A percentile compares a stretch with the other conserved stretches of the same genome.
Conservation (phyloP, 495 filamentous ascomycete species). For the Massariosphaeria phaeospora region DNA sequence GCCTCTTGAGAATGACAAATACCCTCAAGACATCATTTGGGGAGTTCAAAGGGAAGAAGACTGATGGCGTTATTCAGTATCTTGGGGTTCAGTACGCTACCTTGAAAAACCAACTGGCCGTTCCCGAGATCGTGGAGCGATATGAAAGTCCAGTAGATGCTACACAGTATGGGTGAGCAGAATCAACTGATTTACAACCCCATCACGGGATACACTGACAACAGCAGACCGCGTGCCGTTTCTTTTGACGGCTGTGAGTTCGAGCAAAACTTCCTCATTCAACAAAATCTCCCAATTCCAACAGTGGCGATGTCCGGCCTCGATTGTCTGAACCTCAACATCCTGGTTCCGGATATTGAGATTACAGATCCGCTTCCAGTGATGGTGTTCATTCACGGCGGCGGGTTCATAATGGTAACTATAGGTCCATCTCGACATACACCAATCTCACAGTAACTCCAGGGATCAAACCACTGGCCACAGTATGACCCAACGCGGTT, state of each 20-base stretch:
- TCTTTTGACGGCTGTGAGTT: slow-evolving; percentile 13
- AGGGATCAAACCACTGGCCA: slow-evolving; percentile 44
- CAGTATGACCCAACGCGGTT: slow-evolving; percentile 41
- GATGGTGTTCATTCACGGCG: slow-evolving; percentile 36
- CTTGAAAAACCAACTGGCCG: slow-evolving; percentile 29
- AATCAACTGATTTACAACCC: too few relatives aligned
- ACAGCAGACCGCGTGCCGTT: slow-evolving; percentile 6
- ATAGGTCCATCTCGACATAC: too few relatives aligned
- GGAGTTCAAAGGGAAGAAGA: slow-evolving; percentile 15
- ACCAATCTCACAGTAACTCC: too few relatives aligned
- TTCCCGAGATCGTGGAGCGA: slow-evolving; percentile 20
- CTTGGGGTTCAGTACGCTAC: slow-evolving; percentile 34
- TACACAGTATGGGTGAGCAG: slow-evolving; percentile 26
- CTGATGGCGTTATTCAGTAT: slow-evolving; percentile 26
- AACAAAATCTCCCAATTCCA: slow-evolving; percentile 19
- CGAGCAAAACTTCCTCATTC: slow-evolving; percentile 25
- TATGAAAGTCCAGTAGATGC: slow-evolving; percentile 21
- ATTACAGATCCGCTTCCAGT: slow-evolving; percentile 23
- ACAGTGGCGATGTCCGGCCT: slow-evolving; percentile 23
- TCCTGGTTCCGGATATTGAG: slow-evolving; percentile 18
- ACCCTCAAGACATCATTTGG: slow-evolving; percentile 14
- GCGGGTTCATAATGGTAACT: slow-evolving; percentile 36
- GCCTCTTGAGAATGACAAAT: background rate
- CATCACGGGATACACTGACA: background rate
- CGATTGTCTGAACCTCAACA: slow-evolving; percentile 35